These are phyloP conservation scores for Phytopythium helicoides DNA, from an alignment of 352 stramenopile genomes.

Conservation along the genomic window DNA sequence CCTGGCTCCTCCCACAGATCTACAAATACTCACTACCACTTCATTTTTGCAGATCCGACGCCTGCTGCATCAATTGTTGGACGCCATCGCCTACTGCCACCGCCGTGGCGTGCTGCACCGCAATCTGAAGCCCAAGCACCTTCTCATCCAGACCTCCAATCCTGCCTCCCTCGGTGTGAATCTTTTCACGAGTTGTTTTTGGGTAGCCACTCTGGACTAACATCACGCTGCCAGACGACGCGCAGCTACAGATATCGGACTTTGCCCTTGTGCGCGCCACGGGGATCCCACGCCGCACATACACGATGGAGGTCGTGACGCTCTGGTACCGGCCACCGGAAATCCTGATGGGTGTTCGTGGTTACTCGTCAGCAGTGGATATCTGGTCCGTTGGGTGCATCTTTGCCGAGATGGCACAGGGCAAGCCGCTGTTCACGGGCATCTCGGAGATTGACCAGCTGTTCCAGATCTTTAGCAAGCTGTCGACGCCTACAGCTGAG, in stretches of 20 bases:
- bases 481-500: constrained; percentile 96
- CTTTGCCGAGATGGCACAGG: constrained; percentile 96
- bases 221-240: constrained; percentile 33
- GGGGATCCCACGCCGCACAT: constrained; percentile 82
- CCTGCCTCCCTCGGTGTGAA: constrained; percentile 52
- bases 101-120: constrained; percentile 84
- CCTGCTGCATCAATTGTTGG: constrained; percentile 83
- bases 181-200: not conserved
- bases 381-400: constrained; percentile 97
- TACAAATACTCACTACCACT: too few species aligned
- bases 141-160: constrained; percentile 80
- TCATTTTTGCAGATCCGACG: constrained; percentile 55
- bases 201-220: not conserved
- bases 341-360: constrained; percentile 87
- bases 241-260: constrained; percentile 81
- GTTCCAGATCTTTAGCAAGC: constrained; percentile 89
- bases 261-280: constrained; percentile 88
- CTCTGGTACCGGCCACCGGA: constrained; percentile 91
- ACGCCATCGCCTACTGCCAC: constrained; percentile 89
- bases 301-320: constrained; percentile 91
- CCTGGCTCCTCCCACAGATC: too few species aligned
- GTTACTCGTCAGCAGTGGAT: constrained; percentile 85
- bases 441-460: constrained; percentile 85
- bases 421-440: constrained; percentile 77
- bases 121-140: constrained; percentile 90